These are phyloP conservation scores for Cylindricascospora bacillispora DNA, from an alignment of 1,139 yeast species.

Conservation along the genomic window DNA sequence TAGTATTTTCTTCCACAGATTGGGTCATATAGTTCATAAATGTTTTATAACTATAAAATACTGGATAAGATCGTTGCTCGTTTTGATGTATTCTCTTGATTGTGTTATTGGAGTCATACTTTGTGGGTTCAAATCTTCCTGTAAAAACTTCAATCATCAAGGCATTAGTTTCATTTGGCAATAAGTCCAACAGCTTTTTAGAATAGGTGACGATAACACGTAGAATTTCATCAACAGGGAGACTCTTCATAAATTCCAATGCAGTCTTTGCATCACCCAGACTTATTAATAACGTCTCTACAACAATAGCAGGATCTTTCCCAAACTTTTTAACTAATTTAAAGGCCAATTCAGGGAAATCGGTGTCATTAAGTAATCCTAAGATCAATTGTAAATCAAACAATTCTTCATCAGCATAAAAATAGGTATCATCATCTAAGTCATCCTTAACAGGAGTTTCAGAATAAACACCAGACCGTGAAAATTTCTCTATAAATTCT, in stretches of 20 bases:
- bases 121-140: conserved; percentile 53
- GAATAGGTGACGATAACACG: conserved; percentile 59
- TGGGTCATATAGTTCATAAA: conserved; percentile 47
- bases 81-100: conserved; percentile 7
- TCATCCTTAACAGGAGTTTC: conserved; percentile 25
- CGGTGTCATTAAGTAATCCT: conserved; percentile 65
- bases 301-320: conserved; percentile 64
- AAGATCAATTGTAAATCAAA: conserved; percentile 66
- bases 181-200: conserved; percentile 46
- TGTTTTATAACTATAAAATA: conserved; percentile 57
- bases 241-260: conserved; percentile 51
- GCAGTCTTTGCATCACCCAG: conserved; percentile 51
- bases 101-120: conserved; percentile 3
- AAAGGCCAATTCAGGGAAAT: conserved; percentile 58
- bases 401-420: conserved; percentile 19
- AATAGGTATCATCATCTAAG: conserved; percentile 22
- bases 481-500: conserved; percentile 40
- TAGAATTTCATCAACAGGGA: conserved; percentile 69
- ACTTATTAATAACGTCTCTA: conserved; percentile 62
- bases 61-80: conserved; percentile 23
- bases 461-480: conserved; percentile 28
- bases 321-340: conserved; percentile 50
- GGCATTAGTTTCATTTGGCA: conserved; percentile 76
- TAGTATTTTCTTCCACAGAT: conserved; percentile 1
- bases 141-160: conserved; percentile 79